Base-by-base conservation (phyloP, 768 basidiomycete genomes). In the Clitopilus passeckerianus region DNA sequence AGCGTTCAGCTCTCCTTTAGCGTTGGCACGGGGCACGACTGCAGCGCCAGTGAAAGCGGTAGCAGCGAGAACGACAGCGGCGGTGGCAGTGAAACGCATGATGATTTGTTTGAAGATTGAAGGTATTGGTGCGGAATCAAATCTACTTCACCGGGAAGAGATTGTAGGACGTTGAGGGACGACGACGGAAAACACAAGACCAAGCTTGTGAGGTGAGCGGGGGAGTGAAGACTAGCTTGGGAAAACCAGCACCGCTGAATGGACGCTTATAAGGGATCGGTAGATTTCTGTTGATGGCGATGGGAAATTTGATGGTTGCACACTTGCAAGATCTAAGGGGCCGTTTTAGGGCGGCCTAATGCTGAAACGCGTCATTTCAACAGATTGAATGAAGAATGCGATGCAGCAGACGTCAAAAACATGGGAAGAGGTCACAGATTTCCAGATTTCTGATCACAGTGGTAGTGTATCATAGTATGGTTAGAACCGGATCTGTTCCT, bases 201-300 rank as follows among this genome's bases (percentile, higher is more conserved):
- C 68, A 58, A 67, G 72, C 73, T 73, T 67, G 71, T 69, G 68
- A 61, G 63, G 62, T 59, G 62, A 60, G 37, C 59, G 57, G 59
- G 61, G 63, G 67, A 57, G 59, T 72, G 72, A 74, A 73, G 72
- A 61, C 74, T 73, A 71, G 72, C 74, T 74, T 74, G 60, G 41
- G 43, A 65, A 63, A 43, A 33, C 57, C 24, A 15, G 52, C 33
- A n/a, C 16, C 43, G 22, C 15, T 2, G 20, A 5, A 23, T 5
- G 24, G 46, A 50, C n/a, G n/a, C 44, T 62, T 63, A 63, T 61
- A 62, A 33, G 20, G 35, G 15, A 9, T 24, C 30, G 41, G 27
- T 54, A 46, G 24, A 41, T 41, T 41, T 41, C 35, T 43, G 54
- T 9, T 63, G 64, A 60, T 65, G 63, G 27, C 57, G 57, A 59